A percentile compares a stretch with the other conserved stretches of the same genome.
These are phyloP conservation scores for Tylopilus sp. DNA, from an alignment of 1,284 basidiomycete species.

Conservation along the genomic window DNA sequence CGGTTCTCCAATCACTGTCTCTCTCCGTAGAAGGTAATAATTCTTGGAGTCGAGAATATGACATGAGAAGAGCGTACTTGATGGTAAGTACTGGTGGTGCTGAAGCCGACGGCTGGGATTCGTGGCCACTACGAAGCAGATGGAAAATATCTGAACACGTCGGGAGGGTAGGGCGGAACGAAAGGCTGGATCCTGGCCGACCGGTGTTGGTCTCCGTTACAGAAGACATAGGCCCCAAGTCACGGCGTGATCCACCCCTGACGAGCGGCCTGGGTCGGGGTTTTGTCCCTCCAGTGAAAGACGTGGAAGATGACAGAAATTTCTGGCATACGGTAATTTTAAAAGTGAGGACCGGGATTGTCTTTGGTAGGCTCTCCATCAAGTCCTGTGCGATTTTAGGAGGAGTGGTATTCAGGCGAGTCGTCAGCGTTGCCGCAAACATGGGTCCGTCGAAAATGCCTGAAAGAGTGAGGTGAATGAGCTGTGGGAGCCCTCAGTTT, in stretches of 20 bases:
- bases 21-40: slow-evolving; percentile 29
- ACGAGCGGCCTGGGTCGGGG: slow-evolving; percentile 35
- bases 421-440: slow-evolving; percentile 46
- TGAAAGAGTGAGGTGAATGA: slow-evolving; percentile 51
- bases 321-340: slow-evolving; percentile 48
- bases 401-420: slow-evolving; percentile 40
- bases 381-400: slow-evolving; percentile 35
- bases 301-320: slow-evolving; percentile 32
- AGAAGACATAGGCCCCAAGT: slow-evolving; percentile 5
- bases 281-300: slow-evolving; percentile 16
- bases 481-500: slow-evolving; percentile 33
- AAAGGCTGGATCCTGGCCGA: slow-evolving; percentile 15
- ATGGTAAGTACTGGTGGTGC: slow-evolving; percentile 25
- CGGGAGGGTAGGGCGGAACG: slow-evolving; percentile 14
- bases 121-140: slow-evolving; percentile 21
- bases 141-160: slow-evolving; percentile 18
- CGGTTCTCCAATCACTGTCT: slow-evolving; percentile 44
- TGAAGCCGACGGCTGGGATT: slow-evolving; percentile 27
- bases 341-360: slow-evolving; percentile 40
- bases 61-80: slow-evolving; percentile 46
- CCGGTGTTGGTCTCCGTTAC: slow-evolving; percentile 9
- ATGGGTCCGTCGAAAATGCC: slow-evolving; percentile 45
- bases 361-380: slow-evolving; percentile 41
- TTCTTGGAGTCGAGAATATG: slow-evolving; percentile 44
- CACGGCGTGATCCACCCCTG: slow-evolving; percentile 23